Evolutionary conservation across 169 alveolate species (phyloP), one percentile per base, ranked within the genome.

Genomic region (Eimeria zaria): DNA sequence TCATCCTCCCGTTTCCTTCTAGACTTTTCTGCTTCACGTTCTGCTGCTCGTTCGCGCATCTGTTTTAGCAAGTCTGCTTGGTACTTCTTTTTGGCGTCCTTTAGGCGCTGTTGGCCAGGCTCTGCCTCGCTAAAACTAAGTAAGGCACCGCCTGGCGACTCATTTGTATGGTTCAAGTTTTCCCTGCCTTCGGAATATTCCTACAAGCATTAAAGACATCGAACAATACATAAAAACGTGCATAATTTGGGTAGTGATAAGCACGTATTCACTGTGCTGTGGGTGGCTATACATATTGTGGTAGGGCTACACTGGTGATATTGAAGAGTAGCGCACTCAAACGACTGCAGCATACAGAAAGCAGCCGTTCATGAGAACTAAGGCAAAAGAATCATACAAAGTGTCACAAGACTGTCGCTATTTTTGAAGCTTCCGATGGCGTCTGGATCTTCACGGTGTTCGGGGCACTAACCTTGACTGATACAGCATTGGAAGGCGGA

Each of bases 31-130:
- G 46, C 58, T 62, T 85, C 80, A 18, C 93, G 93, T 44, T 55
- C 64, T 20, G 76, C 93, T 60, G 44, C 93, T 9, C 93, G 36
- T 85, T 85, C 81, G 30, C 48, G 76, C 93, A 85, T 85, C 80
- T 85, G 93, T n/a, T 30, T 46, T 20, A 85, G 80, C 60, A 85
- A 81, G 0, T 58, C 93, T 44, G 51, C 93, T 44, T 85, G 93
- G 93, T 85, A 85, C 46, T 46, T 69, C 62, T 60, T 85, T 85
- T 62, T 85, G 39, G 93, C 93, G 39, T 58, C 69, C 24, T 55
- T 51, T 27, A 62, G 4, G 62, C 93, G 93, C 62, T 60, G 93
- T n/a, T 85, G 93, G 39, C 46, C 48, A 62, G 39, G 33, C 4
- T 85, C 81, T 39, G 18, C 81, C 18, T 39, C 93, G 44, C 60